Evolutionary conservation across 1,139 yeast species (phyloP).

Genomic region (Geotrichum bryndzae): DNA sequence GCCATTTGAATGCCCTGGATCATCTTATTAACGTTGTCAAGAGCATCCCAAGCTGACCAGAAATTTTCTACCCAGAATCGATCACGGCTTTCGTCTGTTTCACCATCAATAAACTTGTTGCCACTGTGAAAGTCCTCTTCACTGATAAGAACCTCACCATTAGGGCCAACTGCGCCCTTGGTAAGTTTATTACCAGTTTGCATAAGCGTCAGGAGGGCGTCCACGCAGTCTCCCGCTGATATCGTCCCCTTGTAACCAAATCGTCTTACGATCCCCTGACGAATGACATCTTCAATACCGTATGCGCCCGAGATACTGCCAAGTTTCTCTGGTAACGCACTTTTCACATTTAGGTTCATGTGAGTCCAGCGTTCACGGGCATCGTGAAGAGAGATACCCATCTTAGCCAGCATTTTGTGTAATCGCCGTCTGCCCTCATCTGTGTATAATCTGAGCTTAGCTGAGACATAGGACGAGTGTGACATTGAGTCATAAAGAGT

Average conservation of each 20-base stretch:
- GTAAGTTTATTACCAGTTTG: conserved; percentile 41
- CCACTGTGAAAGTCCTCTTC: conserved; percentile 12
- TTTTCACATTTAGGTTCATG: conserved; percentile 74
- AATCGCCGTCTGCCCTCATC: conserved; percentile 84
- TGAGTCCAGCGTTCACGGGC: conserved; percentile 93
- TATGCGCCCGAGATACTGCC: conserved; percentile 64
- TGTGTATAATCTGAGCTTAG: conserved; percentile 82
- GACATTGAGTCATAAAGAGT: conserved; percentile 84
- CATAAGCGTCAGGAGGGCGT: conserved; percentile 74
- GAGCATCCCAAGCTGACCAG: conserved; percentile 95
- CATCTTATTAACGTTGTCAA: conserved; percentile 58
- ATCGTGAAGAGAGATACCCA: conserved; percentile 87
- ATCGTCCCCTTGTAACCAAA: conserved; percentile 84
- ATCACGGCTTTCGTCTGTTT: conserved; percentile 43
- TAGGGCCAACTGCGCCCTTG: conserved; percentile 16
- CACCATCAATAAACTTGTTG: conserved; percentile 20
- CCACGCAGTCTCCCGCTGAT: conserved; percentile 91
- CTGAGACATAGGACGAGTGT: conserved; percentile 83
- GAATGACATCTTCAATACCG: conserved; percentile 74
- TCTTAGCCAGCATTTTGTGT: conserved; percentile 87
- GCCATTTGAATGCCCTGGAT: conserved; percentile 73
- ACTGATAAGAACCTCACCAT: conserved; percentile 5
- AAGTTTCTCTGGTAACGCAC: conserved; percentile 64
- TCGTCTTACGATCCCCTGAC: conserved; percentile 81
- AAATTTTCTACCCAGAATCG: conserved; percentile 80